Conservation (phyloP, 352 stramenopile species). For the Phytophthora kernoviae region DNA sequence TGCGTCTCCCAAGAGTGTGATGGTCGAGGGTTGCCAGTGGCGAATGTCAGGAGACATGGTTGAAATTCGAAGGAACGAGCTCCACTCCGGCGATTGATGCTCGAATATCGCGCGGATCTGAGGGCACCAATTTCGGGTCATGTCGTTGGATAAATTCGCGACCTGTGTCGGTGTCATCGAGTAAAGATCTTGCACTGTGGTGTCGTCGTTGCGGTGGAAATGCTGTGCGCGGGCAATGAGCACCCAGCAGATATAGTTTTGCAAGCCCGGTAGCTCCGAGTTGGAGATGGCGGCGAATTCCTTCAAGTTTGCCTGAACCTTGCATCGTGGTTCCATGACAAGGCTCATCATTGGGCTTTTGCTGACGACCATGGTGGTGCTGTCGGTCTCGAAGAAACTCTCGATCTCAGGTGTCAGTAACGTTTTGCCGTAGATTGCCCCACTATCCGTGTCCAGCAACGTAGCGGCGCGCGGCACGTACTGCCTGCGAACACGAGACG, state of each 20-base stretch:
- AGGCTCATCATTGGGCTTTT: constrained; percentile 56
- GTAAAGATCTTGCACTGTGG: constrained; percentile 48
- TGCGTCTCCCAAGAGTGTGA: constrained; percentile 66
- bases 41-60: constrained; percentile 57
- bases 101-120: constrained; percentile 48
- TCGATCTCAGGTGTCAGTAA: constrained; percentile 54
- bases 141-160: constrained; percentile 49
- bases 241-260: constrained; percentile 71
- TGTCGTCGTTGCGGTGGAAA: constrained; percentile 43
- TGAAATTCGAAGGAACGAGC: constrained; percentile 68
- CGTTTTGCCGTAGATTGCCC: constrained; percentile 76
- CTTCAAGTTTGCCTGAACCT: constrained; percentile 33
- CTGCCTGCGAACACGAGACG: constrained; percentile 60
- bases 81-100: constrained; percentile 48
- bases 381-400: constrained; percentile 45
- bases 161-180: constrained; percentile 48
- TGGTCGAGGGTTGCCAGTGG: constrained; percentile 43
- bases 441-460: constrained; percentile 65
- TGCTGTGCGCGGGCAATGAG: constrained; percentile 50
- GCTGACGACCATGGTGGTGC: constrained; percentile 53
- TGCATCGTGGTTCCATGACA: constrained; percentile 57
- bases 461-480: constrained; percentile 49
- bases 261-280: constrained; percentile 22
- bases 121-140: constrained; percentile 59
- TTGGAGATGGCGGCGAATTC: constrained; percentile 31